Evolutionary conservation across 2,329 filamentous ascomycete species (phyloP).

Genomic region (Penicillium sp.): DNA sequence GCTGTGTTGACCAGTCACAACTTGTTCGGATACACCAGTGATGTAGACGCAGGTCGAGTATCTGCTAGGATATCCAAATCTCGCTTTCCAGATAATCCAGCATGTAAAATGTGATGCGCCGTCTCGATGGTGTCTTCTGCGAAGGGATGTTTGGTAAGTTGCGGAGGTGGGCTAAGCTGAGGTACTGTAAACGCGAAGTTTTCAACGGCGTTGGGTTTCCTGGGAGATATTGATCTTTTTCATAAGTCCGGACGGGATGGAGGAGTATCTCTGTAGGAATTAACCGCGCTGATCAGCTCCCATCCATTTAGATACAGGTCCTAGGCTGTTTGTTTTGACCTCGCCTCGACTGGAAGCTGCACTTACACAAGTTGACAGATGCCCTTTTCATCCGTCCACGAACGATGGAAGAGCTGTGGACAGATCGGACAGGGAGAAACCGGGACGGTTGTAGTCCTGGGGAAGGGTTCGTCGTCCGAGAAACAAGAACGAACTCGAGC

Average conservation of each 20-base stretch:
- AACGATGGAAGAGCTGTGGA: neutral
- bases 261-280: neutral
- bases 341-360: neutral
- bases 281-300: neutral
- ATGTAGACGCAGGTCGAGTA: neutral
- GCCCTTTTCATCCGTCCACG: neutral
- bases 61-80: neutral
- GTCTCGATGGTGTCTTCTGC: neutral
- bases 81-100: neutral
- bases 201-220: neutral
- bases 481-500: conserved; percentile 3
- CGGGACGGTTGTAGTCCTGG: conserved; percentile 1
- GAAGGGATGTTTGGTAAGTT: neutral
- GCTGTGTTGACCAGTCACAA: neutral
- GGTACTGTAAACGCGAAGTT: neutral
- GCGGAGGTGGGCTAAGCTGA: neutral
- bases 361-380: neutral
- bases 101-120: neutral
- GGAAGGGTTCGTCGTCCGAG: conserved; percentile 1
- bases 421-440: neutral
- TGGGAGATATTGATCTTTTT: neutral
- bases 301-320: neutral
- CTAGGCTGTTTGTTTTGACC: neutral
- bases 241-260: neutral
- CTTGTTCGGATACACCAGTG: neutral